Evolutionary conservation across 2,329 filamentous ascomycete species (phyloP).

Genomic region (Fusarium luffae): DNA sequence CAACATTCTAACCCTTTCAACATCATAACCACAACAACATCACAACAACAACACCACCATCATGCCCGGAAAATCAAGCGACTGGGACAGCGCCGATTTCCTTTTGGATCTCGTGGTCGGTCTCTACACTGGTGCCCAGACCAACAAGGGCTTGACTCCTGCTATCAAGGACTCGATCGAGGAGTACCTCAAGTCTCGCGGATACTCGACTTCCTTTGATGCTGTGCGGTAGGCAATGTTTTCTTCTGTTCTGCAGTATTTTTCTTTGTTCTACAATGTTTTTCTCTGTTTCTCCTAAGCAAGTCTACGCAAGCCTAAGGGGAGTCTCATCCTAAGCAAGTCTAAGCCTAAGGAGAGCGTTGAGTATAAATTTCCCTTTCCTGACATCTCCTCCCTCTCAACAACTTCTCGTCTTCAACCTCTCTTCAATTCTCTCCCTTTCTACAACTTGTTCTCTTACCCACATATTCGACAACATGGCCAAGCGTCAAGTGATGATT

Average conservation of each 20-base stretch:
- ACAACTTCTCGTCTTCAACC: neutral
- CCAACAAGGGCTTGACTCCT: conserved; percentile 44
- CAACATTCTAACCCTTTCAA: neutral
- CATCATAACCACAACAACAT: neutral
- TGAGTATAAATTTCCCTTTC: neutral
- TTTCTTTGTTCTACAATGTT: neutral
- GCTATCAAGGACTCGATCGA: conserved; percentile 48
- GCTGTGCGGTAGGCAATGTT: conserved; percentile 54
- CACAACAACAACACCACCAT: neutral
- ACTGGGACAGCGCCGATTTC: conserved; percentile 51
- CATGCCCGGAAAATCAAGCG: conserved; percentile 37
- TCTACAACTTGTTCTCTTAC: neutral
- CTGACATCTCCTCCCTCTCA: neutral
- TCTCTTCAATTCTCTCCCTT: neutral
- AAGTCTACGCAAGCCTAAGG: neutral
- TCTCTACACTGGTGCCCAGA: conserved; percentile 48
- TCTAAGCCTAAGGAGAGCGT: neutral
- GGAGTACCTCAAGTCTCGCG: conserved; percentile 47
- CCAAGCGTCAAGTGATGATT: conserved; percentile 48
- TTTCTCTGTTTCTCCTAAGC: conserved; percentile 1
- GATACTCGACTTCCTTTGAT: conserved; percentile 57
- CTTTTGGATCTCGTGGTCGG: conserved; percentile 50
- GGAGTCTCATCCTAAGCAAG: neutral
- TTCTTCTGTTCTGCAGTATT: neutral
- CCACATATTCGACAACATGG: conserved; percentile 36